phyloP scores from a whole-genome alignment of 257 asterid species.

The Solanum ossicruentum region DNA sequence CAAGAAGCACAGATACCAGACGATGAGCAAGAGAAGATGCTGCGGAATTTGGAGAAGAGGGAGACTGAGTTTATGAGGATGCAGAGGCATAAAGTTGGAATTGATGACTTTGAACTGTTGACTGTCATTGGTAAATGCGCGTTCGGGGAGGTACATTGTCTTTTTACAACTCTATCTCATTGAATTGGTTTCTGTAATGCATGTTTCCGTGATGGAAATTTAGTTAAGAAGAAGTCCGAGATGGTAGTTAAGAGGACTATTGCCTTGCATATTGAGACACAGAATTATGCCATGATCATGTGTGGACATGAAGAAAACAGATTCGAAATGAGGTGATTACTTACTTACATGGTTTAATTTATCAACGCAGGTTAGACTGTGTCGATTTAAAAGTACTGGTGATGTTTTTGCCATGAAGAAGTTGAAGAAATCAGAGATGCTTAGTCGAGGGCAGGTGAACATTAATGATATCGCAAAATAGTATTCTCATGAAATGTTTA shows the following conservation, averaged over 20 bases:
- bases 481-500: background rate
- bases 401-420: constrained; percentile 95
- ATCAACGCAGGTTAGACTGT: constrained; percentile 73
- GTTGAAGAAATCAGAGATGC: constrained; percentile 90
- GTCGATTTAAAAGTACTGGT: constrained; percentile 76
- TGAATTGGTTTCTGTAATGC: background rate
- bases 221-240: background rate
- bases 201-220: background rate
- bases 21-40: constrained; percentile 81
- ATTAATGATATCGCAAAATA: background rate
- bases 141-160: constrained; percentile 59
- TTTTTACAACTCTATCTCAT: background rate
- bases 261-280: background rate
- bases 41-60: constrained; percentile 80
- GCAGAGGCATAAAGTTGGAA: constrained; percentile 97
- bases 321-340: background rate
- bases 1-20: constrained; percentile 72
- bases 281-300: background rate
- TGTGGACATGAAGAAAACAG: background rate
- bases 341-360: constrained; percentile 7
- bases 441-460: constrained; percentile 92
- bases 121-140: constrained; percentile 93
- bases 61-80: constrained; percentile 95
- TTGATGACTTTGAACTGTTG: constrained; percentile 91
- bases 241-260: background rate